A percentile compares a stretch with the other conserved stretches of the same genome.
These are phyloP conservation scores for Leptographium lundbergii DNA, from an alignment of 2,329 filamentous ascomycete species.

Conservation along the genomic window DNA sequence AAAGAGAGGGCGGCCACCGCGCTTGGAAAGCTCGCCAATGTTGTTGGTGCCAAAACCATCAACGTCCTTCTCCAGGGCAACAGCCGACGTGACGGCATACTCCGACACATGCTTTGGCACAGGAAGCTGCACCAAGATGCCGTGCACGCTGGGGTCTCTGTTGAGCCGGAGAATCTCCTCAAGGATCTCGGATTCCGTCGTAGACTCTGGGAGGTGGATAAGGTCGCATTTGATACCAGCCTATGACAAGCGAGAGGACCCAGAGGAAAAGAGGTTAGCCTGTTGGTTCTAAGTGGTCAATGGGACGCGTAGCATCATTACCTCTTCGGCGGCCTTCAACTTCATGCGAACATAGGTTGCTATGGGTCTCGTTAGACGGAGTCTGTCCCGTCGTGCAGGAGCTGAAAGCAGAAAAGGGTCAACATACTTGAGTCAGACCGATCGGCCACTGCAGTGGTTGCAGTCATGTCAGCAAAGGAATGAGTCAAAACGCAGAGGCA, in stretches of 20 bases:
- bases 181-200: slow-evolving; percentile 75
- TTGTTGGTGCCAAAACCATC: slow-evolving; percentile 91
- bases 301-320: slow-evolving; percentile 23
- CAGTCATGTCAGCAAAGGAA: neutral
- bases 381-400: neutral
- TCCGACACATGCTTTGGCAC: slow-evolving; percentile 84
- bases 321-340: slow-evolving; percentile 88
- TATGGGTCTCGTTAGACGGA: slow-evolving; percentile 21
- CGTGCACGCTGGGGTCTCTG: slow-evolving; percentile 74
- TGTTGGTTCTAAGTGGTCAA: neutral
- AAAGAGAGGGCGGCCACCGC: slow-evolving; percentile 80
- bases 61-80: slow-evolving; percentile 90
- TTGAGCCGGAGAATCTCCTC: slow-evolving; percentile 73
- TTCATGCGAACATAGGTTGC: slow-evolving; percentile 99
- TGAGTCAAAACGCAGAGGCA: slow-evolving; percentile 1
- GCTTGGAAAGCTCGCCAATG: slow-evolving; percentile 94
- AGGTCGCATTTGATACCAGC: slow-evolving; percentile 84
- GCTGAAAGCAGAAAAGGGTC: neutral
- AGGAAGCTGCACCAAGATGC: slow-evolving; percentile 87
- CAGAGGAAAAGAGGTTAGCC: neutral
- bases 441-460: slow-evolving; percentile 58
- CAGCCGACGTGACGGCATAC: slow-evolving; percentile 78
- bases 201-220: slow-evolving; percentile 68
- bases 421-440: slow-evolving; percentile 78
- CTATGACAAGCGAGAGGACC: slow-evolving; percentile 29